These are phyloP conservation scores for Lachnellula suecica DNA, from an alignment of 2,329 filamentous ascomycete genomes.

Conservation along the genomic window DNA sequence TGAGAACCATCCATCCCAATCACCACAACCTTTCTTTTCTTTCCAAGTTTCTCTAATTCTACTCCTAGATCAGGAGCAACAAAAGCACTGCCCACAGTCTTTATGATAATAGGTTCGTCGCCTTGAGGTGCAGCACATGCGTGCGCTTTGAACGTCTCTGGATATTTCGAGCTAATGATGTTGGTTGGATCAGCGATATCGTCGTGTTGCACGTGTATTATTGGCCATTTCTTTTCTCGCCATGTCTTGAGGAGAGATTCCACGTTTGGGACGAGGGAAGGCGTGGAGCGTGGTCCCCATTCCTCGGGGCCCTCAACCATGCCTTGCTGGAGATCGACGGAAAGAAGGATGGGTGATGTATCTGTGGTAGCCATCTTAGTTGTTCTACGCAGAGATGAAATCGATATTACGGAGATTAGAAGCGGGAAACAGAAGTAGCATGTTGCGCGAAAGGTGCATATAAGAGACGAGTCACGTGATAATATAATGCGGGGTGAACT, in stretches of 20 bases:
- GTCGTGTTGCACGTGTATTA: conserved; percentile 24
- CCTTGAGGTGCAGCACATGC: conserved; percentile 11
- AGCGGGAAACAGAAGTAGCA: too few species aligned
- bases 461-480: not conserved
- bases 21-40: conserved; percentile 18
- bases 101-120: conserved; percentile 18
- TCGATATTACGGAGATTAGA: too few species aligned
- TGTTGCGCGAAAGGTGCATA: not conserved
- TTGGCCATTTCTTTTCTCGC: conserved; percentile 15
- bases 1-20: conserved; percentile 25
- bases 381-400: not conserved
- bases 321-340: conserved; percentile 24
- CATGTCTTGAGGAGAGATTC: conserved; percentile 16
- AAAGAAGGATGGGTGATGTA: conserved; percentile 18
- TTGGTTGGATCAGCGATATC: conserved; percentile 13
- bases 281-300: conserved; percentile 25
- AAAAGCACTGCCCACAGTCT: conserved; percentile 22
- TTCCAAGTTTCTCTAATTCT: conserved; percentile 1
- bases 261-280: conserved; percentile 17
- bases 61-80: conserved; percentile 6
- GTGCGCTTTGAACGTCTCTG: conserved; percentile 16
- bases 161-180: conserved; percentile 12
- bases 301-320: conserved; percentile 12
- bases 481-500: not conserved
- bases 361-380: not conserved